Evolutionary conservation across 2,329 filamentous ascomycete species (phyloP).

Genomic region (Chaetomium sp.): DNA sequence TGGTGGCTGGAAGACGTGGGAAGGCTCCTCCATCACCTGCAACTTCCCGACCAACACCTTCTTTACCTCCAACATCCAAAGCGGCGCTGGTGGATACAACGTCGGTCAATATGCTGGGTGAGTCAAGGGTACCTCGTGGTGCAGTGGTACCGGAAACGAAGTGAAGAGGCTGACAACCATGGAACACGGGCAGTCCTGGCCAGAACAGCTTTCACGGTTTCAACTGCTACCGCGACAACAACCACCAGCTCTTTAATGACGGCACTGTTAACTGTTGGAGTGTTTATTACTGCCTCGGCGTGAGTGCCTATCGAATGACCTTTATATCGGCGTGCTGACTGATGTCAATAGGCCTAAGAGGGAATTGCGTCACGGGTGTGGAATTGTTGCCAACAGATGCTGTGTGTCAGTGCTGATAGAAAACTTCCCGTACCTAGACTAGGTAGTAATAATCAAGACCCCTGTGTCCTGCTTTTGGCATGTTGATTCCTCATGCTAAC

Average conservation of each 20-base stretch:
- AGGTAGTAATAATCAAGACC: background rate
- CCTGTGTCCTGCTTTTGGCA: background rate
- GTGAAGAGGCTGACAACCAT: background rate
- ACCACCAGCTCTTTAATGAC: conserved; percentile 5
- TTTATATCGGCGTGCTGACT: background rate
- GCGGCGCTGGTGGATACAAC: background rate
- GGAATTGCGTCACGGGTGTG: background rate
- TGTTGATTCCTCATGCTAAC: background rate
- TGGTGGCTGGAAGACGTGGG: conserved; percentile 8
- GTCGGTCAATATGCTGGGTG: conserved; percentile 9
- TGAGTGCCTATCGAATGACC: background rate
- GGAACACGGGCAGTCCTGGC: background rate
- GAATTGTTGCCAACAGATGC: background rate
- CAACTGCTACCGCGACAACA: conserved; percentile 15
- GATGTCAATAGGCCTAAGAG: background rate
- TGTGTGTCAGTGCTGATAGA: background rate
- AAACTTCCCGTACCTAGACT: background rate
- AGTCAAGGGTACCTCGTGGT: background rate
- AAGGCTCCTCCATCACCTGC: conserved; percentile 3
- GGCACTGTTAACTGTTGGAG: background rate
- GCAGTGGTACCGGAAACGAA: no score
- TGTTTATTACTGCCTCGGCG: conserved; percentile 6
- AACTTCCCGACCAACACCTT: conserved; percentile 10
- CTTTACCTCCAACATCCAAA: conserved; percentile 11
- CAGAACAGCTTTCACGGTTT: conserved; percentile 4